A percentile compares a stretch with the other conserved stretches of the same genome.
Conservation (phyloP, 768 basidiomycete species). For the Hortiboletus campestris region DNA sequence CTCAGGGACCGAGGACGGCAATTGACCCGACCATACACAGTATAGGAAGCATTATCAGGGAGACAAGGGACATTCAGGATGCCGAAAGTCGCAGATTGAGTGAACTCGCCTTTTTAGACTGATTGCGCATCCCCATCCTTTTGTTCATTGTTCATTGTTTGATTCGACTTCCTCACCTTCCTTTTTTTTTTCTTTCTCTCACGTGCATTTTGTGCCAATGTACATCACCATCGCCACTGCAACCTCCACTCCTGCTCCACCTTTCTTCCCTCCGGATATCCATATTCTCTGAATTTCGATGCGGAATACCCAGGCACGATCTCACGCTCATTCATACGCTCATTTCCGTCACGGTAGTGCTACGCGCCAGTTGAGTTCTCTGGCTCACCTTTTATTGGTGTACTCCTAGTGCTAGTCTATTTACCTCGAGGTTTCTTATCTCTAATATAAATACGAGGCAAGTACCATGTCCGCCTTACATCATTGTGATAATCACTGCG, state of each 20-base stretch:
- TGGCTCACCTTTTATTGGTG: conserved; percentile 1
- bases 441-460: not conserved
- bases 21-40: conserved; percentile 61
- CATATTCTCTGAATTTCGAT: conserved; percentile 7
- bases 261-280: not conserved
- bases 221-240: not conserved
- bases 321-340: conserved; percentile 13
- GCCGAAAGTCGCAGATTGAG: conserved; percentile 68
- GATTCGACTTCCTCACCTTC: not conserved
- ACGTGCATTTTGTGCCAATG: conserved; percentile 2
- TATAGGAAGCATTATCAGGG: conserved; percentile 51
- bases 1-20: conserved; percentile 37
- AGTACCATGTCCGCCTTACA: not conserved
- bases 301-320: conserved; percentile 1
- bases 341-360: conserved; percentile 8
- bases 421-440: not conserved
- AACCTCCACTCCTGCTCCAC: not conserved
- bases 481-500: not conserved
- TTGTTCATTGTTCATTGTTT: not conserved
- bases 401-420: conserved; percentile 1
- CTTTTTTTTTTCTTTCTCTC: not conserved
- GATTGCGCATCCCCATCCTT: conserved; percentile 13
- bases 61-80: conserved; percentile 57
- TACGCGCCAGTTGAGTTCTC: not conserved
- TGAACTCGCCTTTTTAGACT: conserved; percentile 65